phyloP scores from a whole-genome alignment of 1,284 basidiomycete species.

The Malassezia yamatoensis region DNA sequence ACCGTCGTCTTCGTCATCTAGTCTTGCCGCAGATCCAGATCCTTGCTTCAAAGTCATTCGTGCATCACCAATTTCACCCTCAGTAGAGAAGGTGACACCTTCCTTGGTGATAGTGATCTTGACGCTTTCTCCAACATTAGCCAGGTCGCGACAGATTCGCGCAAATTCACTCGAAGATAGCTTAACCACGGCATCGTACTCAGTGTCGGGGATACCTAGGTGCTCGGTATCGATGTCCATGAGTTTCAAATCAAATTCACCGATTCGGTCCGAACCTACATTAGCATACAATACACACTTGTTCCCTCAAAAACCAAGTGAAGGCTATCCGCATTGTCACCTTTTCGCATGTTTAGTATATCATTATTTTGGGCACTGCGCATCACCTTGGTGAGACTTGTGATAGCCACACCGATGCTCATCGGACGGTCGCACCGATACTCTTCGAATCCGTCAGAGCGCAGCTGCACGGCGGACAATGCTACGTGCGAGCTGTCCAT shows the following conservation, averaged over 20 bases:
- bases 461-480: constrained; percentile 70
- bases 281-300: constrained; percentile 54
- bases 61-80: constrained; percentile 90
- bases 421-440: constrained; percentile 94
- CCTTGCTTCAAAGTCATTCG: constrained; percentile 72
- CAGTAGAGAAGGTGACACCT: constrained; percentile 82
- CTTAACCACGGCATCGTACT: constrained; percentile 86
- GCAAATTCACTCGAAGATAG: constrained; percentile 79
- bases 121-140: constrained; percentile 84
- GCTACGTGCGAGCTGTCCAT: constrained; percentile 99
- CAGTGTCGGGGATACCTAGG: constrained; percentile 94
- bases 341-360: constrained; percentile 77
- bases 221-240: constrained; percentile 96
- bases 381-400: constrained; percentile 83
- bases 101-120: constrained; percentile 94
- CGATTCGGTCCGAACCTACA: constrained; percentile 79
- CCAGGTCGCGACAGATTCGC: constrained; percentile 84
- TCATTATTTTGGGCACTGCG: constrained; percentile 97
- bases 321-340: constrained; percentile 80
- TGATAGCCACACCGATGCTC: constrained; percentile 58
- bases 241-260: constrained; percentile 97
- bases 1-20: constrained; percentile 36
- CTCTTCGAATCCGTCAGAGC: constrained; percentile 38
- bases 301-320: constrained; percentile 84
- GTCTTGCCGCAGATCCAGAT: constrained; percentile 47